Conservation (phyloP, 257 asterid species). For the Ehretia macrophylla region DNA sequence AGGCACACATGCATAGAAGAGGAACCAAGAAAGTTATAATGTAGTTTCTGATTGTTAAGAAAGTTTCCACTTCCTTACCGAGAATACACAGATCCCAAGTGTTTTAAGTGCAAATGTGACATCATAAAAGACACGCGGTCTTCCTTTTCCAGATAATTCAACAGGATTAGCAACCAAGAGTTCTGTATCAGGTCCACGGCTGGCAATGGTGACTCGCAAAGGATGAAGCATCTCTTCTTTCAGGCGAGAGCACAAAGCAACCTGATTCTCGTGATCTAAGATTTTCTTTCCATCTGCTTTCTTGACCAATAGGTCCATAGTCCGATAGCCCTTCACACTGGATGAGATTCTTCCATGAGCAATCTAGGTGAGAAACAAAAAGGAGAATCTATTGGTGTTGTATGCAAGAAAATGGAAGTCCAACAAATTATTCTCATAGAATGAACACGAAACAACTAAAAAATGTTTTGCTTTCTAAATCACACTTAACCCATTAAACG, state of each 20-base stretch:
- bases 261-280: conserved; percentile 30
- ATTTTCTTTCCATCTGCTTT: conserved; percentile 39
- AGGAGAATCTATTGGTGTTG: conserved; percentile 4
- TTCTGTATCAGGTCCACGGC: conserved; percentile 59
- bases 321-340: conserved; percentile 31
- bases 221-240: conserved; percentile 52
- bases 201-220: conserved; percentile 37
- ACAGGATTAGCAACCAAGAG: conserved; percentile 53
- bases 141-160: conserved; percentile 49
- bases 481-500: background rate
- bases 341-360: conserved; percentile 41
- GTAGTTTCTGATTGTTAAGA: background rate
- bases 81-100: conserved; percentile 40
- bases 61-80: conserved; percentile 22
- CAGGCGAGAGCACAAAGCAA: conserved; percentile 34
- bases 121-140: conserved; percentile 47
- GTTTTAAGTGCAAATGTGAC: conserved; percentile 40
- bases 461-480: no score
- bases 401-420: conserved; percentile 1
- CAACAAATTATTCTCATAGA: background rate
- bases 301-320: conserved; percentile 40
- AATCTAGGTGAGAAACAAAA: conserved; percentile 27
- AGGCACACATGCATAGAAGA: background rate
- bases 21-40: background rate
- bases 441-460: background rate